A percentile compares a stretch with the other conserved stretches of the same genome.
phyloP scores from a whole-genome alignment of 768 basidiomycete genomes.

The Brasilioporus rufonigricans region DNA sequence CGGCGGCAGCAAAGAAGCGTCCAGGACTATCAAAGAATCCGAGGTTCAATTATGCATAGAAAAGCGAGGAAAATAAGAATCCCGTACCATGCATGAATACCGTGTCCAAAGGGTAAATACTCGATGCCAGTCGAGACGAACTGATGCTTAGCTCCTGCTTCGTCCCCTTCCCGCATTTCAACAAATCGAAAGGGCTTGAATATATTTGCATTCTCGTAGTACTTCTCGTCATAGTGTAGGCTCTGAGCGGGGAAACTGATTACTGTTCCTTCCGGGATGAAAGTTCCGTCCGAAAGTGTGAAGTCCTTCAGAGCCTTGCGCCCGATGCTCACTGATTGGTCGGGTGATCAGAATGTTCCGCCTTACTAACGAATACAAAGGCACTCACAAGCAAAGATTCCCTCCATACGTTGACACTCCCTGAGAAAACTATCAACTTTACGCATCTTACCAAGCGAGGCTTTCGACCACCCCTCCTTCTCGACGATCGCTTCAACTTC shows the following conservation, averaged over 20 bases:
- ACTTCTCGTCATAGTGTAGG: neutral
- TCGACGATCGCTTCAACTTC: neutral
- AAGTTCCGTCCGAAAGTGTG: neutral
- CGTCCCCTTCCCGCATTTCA: too few species aligned
- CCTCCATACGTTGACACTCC: neutral
- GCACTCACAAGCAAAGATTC: neutral
- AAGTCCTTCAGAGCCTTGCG: neutral
- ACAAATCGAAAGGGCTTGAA: neutral
- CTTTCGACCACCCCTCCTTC: neutral
- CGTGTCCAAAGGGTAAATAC: neutral
- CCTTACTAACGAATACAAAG: neutral
- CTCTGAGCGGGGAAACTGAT: too few species aligned
- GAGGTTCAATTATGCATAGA: neutral
- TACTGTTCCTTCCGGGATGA: neutral
- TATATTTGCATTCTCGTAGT: neutral
- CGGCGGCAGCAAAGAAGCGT: neutral
- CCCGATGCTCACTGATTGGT: neutral
- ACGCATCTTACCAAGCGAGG: neutral
- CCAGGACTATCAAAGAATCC: neutral
- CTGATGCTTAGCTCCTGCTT: neutral
- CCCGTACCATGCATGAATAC: neutral
- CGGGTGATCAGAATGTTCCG: neutral
- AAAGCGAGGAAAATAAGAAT: neutral
- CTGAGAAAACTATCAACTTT: neutral
- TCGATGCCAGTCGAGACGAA: neutral